A percentile compares a stretch with the other conserved stretches of the same genome.
These are phyloP conservation scores for Protostelium mycophagum DNA, from an alignment of 78 protist genomes.

Conservation along the genomic window DNA sequence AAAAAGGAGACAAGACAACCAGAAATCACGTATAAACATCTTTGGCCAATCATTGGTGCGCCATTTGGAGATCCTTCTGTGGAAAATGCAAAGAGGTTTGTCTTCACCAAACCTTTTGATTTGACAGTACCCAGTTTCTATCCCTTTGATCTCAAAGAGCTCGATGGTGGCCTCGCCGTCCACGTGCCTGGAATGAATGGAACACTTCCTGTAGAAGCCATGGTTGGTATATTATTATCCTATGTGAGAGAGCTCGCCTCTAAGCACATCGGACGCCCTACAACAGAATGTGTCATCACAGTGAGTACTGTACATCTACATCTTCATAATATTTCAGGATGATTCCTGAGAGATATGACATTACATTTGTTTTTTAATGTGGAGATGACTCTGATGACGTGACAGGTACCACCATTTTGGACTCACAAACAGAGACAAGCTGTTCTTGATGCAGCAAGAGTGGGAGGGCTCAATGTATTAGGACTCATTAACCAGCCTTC, in stretches of 20 bases:
- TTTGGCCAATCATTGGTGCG: background rate
- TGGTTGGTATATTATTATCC: constrained; percentile 29
- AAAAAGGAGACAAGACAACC: background rate
- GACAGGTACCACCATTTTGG: constrained; percentile 64
- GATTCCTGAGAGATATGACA: no score
- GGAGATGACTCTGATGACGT: no score
- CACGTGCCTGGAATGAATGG: background rate
- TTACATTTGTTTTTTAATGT: no score
- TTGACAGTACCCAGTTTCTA: no score
- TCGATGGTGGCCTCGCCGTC: background rate
- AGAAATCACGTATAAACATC: background rate
- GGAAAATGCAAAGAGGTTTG: background rate
- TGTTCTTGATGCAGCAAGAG: constrained; percentile 60
- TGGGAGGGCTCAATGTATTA: constrained; percentile 50
- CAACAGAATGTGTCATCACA: constrained; percentile 55
- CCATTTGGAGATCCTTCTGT: background rate
- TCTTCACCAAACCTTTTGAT: background rate
- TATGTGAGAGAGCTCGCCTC: constrained; percentile 20
- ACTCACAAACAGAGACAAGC: constrained; percentile 66
- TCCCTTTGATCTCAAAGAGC: background rate
- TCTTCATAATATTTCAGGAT: no score
- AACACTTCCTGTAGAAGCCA: background rate
- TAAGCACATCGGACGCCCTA: background rate
- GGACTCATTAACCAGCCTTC: constrained; percentile 21
- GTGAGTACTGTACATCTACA: no score